Conservation (phyloP, 2,329 filamentous ascomycete genomes). For the Fusarium papillatum region DNA sequence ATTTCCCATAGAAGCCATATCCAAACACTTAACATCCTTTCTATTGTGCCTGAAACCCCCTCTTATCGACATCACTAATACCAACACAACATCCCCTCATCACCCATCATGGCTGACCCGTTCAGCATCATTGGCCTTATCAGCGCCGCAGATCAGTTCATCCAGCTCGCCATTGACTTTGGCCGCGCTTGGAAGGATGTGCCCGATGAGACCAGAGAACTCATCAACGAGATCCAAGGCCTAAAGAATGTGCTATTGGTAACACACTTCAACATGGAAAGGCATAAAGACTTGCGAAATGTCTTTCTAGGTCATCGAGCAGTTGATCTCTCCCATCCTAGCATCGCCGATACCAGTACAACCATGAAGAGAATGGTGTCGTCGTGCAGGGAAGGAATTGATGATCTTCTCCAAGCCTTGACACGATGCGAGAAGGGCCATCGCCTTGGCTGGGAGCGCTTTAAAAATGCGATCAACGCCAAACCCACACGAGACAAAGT, state of each 20-base stretch:
- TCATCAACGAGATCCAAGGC: background rate
- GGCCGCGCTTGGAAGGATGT: background rate
- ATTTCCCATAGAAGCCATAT: background rate
- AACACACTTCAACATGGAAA: background rate
- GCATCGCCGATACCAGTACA: fast-evolving
- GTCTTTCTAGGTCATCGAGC: background rate
- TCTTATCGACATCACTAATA: too few relatives aligned
- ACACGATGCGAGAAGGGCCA: background rate
- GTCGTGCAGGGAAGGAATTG: background rate
- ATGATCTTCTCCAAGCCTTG: background rate
- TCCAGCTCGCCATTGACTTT: background rate
- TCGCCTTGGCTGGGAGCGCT: background rate
- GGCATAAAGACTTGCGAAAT: background rate
- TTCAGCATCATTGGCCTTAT: background rate
- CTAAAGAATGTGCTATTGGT: background rate
- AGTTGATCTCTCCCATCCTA: background rate
- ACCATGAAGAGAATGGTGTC: background rate
- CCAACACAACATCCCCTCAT: background rate
- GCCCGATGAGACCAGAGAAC: background rate
- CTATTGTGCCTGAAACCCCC: too few relatives aligned
- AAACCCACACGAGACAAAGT: background rate
- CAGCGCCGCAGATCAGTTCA: background rate
- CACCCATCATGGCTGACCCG: background rate
- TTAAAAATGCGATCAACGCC: background rate
- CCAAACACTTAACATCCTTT: background rate